phyloP scores from a whole-genome alignment of 78 protist genomes.

The Cavenderia fasciculata region DNA sequence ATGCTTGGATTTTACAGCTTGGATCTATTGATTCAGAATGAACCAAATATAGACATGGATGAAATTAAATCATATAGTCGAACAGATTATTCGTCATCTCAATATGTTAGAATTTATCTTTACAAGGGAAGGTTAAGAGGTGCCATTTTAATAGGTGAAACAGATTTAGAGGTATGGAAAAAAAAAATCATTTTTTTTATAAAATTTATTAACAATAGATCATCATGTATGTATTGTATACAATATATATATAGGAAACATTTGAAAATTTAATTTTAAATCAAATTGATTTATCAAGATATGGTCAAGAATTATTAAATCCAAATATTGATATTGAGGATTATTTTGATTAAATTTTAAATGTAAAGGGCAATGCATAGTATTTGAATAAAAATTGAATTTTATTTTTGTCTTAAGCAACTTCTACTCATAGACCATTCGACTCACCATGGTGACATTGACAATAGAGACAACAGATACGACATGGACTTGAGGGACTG shows the following conservation, averaged over 20 bases:
- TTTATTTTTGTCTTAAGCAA: no score
- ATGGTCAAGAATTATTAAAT: constrained; percentile 27
- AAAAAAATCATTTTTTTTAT: neutral
- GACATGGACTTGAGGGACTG: no score
- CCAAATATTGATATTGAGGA: constrained; percentile 68
- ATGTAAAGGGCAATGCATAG: no score
- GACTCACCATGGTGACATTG: no score
- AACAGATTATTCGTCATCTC: no score
- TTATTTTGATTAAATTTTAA: constrained; percentile 64
- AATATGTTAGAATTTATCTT: constrained; percentile 9
- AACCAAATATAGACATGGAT: neutral
- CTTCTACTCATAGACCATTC: no score
- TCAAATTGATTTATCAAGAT: constrained; percentile 61
- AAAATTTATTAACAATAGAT: neutral
- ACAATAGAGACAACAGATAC: no score
- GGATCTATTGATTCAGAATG: neutral
- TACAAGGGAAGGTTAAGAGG: constrained; percentile 48
- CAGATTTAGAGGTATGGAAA: constrained; percentile 37
- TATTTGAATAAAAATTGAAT: no score
- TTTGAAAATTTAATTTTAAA: constrained; percentile 64
- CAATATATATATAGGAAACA: constrained; percentile 50
- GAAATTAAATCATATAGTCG: no score
- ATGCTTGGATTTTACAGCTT: constrained; percentile 49
- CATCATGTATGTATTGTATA: no score
- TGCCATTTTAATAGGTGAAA: constrained; percentile 55